Percentiles rank a stretch among this genome's conserved stretches.
These are phyloP conservation scores for Quaeritorhiza haematococci DNA, from an alignment of 371 early-diverging fungal genomes.

Conservation along the genomic window DNA sequence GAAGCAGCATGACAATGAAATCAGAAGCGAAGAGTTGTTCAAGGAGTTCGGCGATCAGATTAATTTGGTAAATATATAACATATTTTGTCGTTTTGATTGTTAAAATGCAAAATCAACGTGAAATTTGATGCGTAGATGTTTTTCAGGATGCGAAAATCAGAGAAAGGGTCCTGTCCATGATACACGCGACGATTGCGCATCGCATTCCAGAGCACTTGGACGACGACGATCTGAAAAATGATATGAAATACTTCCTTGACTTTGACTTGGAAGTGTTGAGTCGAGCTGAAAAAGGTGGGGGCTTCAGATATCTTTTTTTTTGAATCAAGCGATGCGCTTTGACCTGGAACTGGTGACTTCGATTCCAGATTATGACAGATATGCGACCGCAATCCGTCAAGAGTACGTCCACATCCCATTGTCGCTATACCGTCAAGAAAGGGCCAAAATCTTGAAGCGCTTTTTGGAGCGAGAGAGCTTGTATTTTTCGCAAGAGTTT, in stretches of 20 bases:
- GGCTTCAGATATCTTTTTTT: no score
- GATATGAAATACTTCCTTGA: slow-evolving; percentile 5
- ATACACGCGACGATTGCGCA: slow-evolving; percentile 9
- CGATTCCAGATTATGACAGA: neutral
- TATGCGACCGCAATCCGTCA: neutral
- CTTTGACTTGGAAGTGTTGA: slow-evolving; percentile 5
- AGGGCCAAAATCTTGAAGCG: neutral
- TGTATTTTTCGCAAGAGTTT: slow-evolving; percentile 3
- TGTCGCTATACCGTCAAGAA: neutral
- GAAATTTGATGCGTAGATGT: neutral
- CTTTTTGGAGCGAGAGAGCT: slow-evolving; percentile 2
- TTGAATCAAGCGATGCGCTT: no score
- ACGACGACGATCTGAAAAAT: neutral
- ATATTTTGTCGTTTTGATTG: neutral
- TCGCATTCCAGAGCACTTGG: neutral
- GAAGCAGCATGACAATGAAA: slow-evolving; percentile 1
- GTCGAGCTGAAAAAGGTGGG: neutral
- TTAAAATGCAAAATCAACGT: neutral
- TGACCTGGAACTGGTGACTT: neutral
- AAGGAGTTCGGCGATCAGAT: neutral
- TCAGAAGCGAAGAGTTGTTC: neutral
- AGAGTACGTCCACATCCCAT: neutral
- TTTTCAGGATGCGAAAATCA: neutral
- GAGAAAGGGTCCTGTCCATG: neutral
- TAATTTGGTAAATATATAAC: neutral